Conservation (phyloP, 1,284 basidiomycete genomes). For the Ceratobasidium sp. region DNA sequence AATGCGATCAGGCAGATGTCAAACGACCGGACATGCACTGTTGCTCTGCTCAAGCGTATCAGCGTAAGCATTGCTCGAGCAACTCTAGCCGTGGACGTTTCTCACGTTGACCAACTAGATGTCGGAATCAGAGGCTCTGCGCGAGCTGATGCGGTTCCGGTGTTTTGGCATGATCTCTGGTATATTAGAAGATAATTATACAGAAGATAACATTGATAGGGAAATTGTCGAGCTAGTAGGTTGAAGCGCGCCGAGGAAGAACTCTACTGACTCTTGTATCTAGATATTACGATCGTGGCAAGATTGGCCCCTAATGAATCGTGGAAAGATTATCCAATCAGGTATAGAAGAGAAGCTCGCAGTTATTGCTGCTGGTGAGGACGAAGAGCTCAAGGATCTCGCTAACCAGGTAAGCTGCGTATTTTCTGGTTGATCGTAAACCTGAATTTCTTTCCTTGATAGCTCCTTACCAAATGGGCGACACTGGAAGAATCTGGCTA, state of each 20-base stretch:
- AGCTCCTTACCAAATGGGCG: constrained; percentile 79
- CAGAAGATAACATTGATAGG: constrained; percentile 41
- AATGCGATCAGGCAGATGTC: constrained; percentile 90
- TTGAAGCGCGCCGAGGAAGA: constrained; percentile 59
- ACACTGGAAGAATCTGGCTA: constrained; percentile 71
- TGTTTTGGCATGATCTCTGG: constrained; percentile 93
- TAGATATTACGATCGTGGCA: constrained; percentile 65
- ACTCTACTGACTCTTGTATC: constrained; percentile 20
- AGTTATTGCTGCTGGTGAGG: constrained; percentile 60
- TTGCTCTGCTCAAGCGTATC: constrained; percentile 85
- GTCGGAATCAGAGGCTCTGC: constrained; percentile 72
- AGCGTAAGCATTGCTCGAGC: constrained; percentile 61
- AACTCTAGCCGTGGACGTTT: neutral
- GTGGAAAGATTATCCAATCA: constrained; percentile 94
- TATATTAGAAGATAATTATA: constrained; percentile 76
- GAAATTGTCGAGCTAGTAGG: constrained; percentile 73
- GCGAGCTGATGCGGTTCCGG: constrained; percentile 90
- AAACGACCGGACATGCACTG: constrained; percentile 76
- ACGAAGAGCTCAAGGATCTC: constrained; percentile 61
- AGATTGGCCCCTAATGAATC: constrained; percentile 87
- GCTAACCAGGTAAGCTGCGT: constrained; percentile 62
- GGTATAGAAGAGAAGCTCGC: constrained; percentile 75
- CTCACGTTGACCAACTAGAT: neutral
- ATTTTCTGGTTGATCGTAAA: neutral
- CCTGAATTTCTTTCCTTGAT: constrained; percentile 25